Conservation (phyloP, 2,329 filamentous ascomycete species). For the Fusarium sarcochroum region DNA sequence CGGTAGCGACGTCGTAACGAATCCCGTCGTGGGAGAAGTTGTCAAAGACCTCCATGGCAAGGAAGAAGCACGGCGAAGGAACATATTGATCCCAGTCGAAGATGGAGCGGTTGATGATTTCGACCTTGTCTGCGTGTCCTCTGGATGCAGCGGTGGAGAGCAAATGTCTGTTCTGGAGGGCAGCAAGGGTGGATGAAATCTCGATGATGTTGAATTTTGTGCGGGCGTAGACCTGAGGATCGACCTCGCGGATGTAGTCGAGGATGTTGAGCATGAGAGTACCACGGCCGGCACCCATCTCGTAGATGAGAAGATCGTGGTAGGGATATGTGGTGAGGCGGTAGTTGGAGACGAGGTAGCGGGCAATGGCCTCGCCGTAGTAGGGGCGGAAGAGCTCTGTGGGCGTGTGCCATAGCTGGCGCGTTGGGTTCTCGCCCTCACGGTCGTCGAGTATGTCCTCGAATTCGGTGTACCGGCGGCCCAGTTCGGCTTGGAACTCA, state of each 20-base stretch:
- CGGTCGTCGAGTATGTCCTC: constrained; percentile 87
- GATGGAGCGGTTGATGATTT: constrained; percentile 94
- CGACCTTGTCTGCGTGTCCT: constrained; percentile 87
- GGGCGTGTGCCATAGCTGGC: constrained; percentile 98
- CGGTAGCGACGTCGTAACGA: constrained; percentile 87
- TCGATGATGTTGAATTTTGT: constrained; percentile 97
- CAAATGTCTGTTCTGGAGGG: constrained; percentile 80
- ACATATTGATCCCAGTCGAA: constrained; percentile 94
- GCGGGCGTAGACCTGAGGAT: constrained; percentile 92
- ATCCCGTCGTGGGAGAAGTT: constrained; percentile 97
- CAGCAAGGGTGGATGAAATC: constrained; percentile 86
- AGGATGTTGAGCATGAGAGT: constrained; percentile 98
- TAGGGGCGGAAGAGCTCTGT: constrained; percentile 97
- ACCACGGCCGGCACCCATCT: constrained; percentile 97
- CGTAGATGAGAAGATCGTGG: constrained; percentile 97
- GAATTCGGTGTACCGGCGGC: constrained; percentile 87
- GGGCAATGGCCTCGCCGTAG: constrained; percentile 97
- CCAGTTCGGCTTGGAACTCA: constrained; percentile 83
- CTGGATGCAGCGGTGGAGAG: constrained; percentile 74
- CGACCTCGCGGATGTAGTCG: constrained; percentile 91
- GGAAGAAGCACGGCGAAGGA: constrained; percentile 95
- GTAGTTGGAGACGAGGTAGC: constrained; percentile 96
- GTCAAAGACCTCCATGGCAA: constrained; percentile 98
- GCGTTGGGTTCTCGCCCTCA: constrained; percentile 75
- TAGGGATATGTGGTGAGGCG: constrained; percentile 94